These are phyloP conservation scores for Metarhizium rileyi DNA, from an alignment of 2,329 filamentous ascomycete genomes.

Conservation along the genomic window DNA sequence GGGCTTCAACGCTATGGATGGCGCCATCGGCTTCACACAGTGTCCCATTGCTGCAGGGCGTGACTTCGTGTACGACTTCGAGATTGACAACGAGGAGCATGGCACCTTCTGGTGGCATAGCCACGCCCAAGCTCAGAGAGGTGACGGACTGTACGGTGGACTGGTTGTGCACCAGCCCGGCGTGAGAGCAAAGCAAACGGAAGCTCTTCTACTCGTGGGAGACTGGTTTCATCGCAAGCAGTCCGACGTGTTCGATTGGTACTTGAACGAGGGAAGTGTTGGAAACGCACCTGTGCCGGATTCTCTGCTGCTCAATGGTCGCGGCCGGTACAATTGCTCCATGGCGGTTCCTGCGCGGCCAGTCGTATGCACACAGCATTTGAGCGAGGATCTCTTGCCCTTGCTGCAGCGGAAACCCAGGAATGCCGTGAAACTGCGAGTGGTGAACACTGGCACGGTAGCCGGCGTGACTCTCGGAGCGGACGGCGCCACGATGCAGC, in stretches of 20 bases:
- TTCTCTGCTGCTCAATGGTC: slow-evolving; percentile 26
- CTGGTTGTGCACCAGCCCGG: slow-evolving; percentile 47
- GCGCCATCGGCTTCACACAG: slow-evolving; percentile 39
- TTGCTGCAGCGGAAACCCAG: slow-evolving; percentile 4
- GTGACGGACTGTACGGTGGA: slow-evolving; percentile 47
- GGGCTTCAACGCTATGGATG: slow-evolving; percentile 60
- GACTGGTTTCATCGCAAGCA: slow-evolving; percentile 29
- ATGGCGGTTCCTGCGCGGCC: slow-evolving; percentile 17
- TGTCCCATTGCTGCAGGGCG: slow-evolving; percentile 42
- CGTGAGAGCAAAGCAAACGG: slow-evolving; percentile 20
- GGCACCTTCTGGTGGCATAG: slow-evolving; percentile 52
- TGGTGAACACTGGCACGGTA: slow-evolving; percentile 16
- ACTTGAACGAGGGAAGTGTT: slow-evolving; percentile 21
- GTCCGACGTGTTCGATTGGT: slow-evolving; percentile 23
- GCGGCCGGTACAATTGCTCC: slow-evolving; percentile 20
- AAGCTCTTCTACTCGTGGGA: slow-evolving; percentile 42
- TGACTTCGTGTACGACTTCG: slow-evolving; percentile 46
- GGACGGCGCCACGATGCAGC: slow-evolving; percentile 13
- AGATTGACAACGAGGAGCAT: slow-evolving; percentile 43
- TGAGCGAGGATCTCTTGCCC: slow-evolving; percentile 8
- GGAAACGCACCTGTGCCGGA: slow-evolving; percentile 30
- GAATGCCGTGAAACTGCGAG: slow-evolving; percentile 9
- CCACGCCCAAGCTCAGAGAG: slow-evolving; percentile 38
- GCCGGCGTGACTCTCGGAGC: slow-evolving; percentile 13
- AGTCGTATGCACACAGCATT: slow-evolving; percentile 10